Evolutionary conservation across 1,139 yeast genomes (phyloP).

Genomic region (Hansenula sp.): DNA sequence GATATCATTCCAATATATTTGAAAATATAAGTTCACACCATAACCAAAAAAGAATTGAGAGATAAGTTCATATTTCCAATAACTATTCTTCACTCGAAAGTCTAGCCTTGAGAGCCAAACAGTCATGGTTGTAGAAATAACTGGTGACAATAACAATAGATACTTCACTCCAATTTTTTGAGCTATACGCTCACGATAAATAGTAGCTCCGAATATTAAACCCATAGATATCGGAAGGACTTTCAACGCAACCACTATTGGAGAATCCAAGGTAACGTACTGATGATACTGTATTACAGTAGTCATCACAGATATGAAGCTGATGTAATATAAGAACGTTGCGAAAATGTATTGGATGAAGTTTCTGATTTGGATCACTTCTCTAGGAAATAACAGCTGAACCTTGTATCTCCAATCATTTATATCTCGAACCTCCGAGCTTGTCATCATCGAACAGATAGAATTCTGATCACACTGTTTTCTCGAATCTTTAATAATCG

Average conservation of each 20-base stretch:
- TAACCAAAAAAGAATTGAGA: background rate
- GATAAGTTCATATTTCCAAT: background rate
- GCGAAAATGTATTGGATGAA: conserved; percentile 13
- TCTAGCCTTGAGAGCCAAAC: background rate
- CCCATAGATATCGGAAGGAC: conserved; percentile 20
- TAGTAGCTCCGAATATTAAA: conserved; percentile 1
- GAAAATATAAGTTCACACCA: conserved; percentile 2
- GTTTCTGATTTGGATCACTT: conserved; percentile 17
- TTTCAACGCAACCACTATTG: conserved; percentile 26
- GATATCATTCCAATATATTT: conserved; percentile 1
- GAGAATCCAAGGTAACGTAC: conserved; percentile 17
- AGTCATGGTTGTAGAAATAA: too few species aligned
- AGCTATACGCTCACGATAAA: conserved; percentile 11
- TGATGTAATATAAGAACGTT: conserved; percentile 11
- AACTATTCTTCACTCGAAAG: background rate
- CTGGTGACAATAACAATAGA: too few species aligned
- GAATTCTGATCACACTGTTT: too few species aligned
- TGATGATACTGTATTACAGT: conserved; percentile 15
- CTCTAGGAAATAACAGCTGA: conserved; percentile 19
- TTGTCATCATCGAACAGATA: background rate
- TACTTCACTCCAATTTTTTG: conserved; percentile 19
- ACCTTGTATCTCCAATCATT: conserved; percentile 15
- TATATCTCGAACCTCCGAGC: background rate
- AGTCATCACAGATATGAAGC: conserved; percentile 11
- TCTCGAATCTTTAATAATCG: background rate